Evolutionary conservation across 768 basidiomycete species (phyloP).

Genomic region (Kwoniella shandongensis): DNA sequence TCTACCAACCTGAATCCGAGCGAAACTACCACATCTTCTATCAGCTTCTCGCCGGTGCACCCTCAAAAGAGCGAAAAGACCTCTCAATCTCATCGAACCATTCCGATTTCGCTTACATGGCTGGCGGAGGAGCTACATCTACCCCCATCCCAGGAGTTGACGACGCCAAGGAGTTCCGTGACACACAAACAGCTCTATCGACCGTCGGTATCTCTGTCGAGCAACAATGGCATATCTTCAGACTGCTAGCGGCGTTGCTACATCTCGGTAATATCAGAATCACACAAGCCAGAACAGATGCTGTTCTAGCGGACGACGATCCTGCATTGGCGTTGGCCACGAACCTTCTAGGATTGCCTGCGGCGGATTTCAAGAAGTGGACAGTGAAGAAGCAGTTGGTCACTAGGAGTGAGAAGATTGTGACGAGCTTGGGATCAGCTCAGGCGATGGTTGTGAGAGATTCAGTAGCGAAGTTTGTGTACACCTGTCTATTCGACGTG

Average conservation of each 20-base stretch:
- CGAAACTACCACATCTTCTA: constrained; percentile 99
- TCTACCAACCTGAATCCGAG: constrained; percentile 94
- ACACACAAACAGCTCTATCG: constrained; percentile 89
- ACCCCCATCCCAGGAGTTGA: constrained; percentile 89
- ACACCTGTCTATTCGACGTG: constrained; percentile 91
- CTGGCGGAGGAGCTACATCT: constrained; percentile 85
- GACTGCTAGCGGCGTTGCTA: constrained; percentile 83
- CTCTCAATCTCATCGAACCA: constrained; percentile 83
- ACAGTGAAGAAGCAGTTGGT: constrained; percentile 95
- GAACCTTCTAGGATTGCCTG: constrained; percentile 82
- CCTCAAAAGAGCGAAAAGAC: constrained; percentile 91
- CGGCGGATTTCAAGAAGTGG: constrained; percentile 97
- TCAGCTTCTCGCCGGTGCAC: constrained; percentile 95
- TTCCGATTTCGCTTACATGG: constrained; percentile 85
- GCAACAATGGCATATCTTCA: constrained; percentile 93
- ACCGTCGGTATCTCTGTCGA: constrained; percentile 97
- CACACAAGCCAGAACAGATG: constrained; percentile 74
- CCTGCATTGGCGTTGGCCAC: constrained; percentile 75
- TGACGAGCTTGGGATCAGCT: constrained; percentile 76
- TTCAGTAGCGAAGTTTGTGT: constrained; percentile 96
- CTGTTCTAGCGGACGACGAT: constrained; percentile 79
- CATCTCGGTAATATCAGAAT: constrained; percentile 99
- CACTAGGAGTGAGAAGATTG: constrained; percentile 92
- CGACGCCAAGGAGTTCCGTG: constrained; percentile 90
- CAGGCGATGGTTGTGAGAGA: constrained; percentile 94